These are phyloP conservation scores for Candida takata DNA, from an alignment of 805 yeast genomes.

Conservation along the genomic window DNA sequence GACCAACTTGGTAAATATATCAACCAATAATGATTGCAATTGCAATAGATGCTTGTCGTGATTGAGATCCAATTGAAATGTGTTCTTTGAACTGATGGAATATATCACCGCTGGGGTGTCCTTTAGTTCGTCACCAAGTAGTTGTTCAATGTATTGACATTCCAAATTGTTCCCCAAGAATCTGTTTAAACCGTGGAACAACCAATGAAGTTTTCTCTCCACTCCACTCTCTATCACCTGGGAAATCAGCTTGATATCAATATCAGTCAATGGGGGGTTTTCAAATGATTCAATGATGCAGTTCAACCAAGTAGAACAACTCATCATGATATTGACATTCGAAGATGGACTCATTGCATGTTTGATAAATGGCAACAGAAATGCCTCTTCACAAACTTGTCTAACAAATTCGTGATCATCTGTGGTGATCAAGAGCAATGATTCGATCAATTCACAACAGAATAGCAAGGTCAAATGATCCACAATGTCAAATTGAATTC, in stretches of 20 bases:
- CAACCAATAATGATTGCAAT: constrained; percentile 39
- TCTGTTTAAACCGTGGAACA: constrained; percentile 48
- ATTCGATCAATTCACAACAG: constrained; percentile 52
- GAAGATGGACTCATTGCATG: constrained; percentile 43
- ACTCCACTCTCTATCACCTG: constrained; percentile 34
- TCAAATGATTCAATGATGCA: constrained; percentile 2
- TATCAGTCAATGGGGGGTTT: constrained; percentile 1
- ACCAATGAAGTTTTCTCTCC: constrained; percentile 33
- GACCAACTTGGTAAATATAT: constrained; percentile 39
- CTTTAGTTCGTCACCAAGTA: constrained; percentile 29
- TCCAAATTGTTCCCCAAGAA: constrained; percentile 45
- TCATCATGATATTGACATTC: constrained; percentile 43
- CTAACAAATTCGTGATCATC: constrained; percentile 9
- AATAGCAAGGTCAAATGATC: constrained; percentile 45
- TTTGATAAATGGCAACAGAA: constrained; percentile 27
- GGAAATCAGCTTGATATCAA: constrained; percentile 28
- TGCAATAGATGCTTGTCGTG: constrained; percentile 40
- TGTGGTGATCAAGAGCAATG: constrained; percentile 23
- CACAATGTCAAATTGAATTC: constrained; percentile 39
- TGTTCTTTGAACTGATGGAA: constrained; percentile 3
- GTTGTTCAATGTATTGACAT: constrained; percentile 33
- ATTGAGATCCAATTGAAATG: constrained; percentile 13
- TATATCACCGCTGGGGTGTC: constrained; percentile 13
- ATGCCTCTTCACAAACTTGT: neutral
- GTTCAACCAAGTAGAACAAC: constrained; percentile 28